phyloP scores from a whole-genome alignment of 176 grass and related monocot species.

The Musa itinerans region DNA sequence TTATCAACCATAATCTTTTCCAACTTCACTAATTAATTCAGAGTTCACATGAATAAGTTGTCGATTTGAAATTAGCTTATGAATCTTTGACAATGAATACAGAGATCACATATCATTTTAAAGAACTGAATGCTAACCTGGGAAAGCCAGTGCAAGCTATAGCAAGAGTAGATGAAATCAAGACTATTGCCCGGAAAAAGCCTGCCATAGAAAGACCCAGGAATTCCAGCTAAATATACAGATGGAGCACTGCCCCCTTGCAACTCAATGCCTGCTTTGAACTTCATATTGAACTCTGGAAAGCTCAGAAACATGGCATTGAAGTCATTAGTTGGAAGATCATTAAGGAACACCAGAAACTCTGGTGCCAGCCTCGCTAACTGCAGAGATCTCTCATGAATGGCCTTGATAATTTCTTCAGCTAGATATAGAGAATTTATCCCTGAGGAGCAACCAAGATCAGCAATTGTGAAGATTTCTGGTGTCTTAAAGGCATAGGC shows the following conservation, averaged over 20 bases:
- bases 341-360: slow-evolving; percentile 92
- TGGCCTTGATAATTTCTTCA: slow-evolving; percentile 57
- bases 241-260: slow-evolving; percentile 50
- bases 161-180: slow-evolving; percentile 80
- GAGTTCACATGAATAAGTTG: too few relatives aligned
- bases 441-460: slow-evolving; percentile 88
- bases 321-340: slow-evolving; percentile 96
- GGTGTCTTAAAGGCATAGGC: slow-evolving; percentile 60
- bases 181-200: slow-evolving; percentile 62
- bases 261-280: slow-evolving; percentile 29
- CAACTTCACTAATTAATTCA: too few relatives aligned
- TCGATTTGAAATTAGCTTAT: too few relatives aligned
- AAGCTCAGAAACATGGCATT: slow-evolving; percentile 78
- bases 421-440: slow-evolving; percentile 67
- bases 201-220: slow-evolving; percentile 82
- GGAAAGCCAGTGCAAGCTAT: slow-evolving; percentile 96
- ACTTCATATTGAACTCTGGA: slow-evolving; percentile 49
- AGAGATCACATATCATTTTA: too few relatives aligned
- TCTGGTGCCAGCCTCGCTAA: slow-evolving; percentile 48
- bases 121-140: slow-evolving; percentile 33
- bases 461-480: slow-evolving; percentile 61
- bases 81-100: too few relatives aligned
- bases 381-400: slow-evolving; percentile 35
- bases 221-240: slow-evolving; percentile 72
- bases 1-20: too few relatives aligned